These are phyloP conservation scores for Baorangia bicolor DNA, from an alignment of 768 basidiomycete species.

Conservation along the genomic window DNA sequence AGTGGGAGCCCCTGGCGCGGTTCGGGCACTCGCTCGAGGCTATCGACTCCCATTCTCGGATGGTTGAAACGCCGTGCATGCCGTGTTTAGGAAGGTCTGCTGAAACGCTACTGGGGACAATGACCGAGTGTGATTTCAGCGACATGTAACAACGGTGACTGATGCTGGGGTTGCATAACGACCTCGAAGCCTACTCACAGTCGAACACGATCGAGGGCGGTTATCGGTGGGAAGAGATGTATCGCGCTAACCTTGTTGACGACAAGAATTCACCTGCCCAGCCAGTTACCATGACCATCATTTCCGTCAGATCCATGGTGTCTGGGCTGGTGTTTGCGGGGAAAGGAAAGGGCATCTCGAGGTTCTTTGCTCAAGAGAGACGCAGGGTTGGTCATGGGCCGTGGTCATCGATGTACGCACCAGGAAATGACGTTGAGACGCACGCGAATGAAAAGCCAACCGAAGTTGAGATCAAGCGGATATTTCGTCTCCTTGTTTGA, in stretches of 20 bases:
- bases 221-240: slow-evolving; percentile 8
- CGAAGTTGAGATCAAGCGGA: too few species aligned
- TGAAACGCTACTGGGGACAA: not conserved
- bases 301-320: slow-evolving; percentile 11
- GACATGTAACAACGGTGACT: slow-evolving; percentile 4
- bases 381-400: slow-evolving; percentile 12
- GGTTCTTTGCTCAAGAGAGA: not conserved
- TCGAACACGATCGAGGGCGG: slow-evolving; percentile 18
- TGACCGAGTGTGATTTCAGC: not conserved
- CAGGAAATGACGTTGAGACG: slow-evolving; percentile 1
- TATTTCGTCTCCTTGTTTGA: not conserved
- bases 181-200: slow-evolving; percentile 12
- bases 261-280: not conserved
- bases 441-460: not conserved
- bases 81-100: not conserved
- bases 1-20: too few species aligned
- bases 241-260: not conserved
- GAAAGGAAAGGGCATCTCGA: not conserved
- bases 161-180: slow-evolving; percentile 16
- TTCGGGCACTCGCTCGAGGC: not conserved
- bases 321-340: not conserved
- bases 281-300: slow-evolving; percentile 6
- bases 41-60: slow-evolving; percentile 5
- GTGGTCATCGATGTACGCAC: slow-evolving; percentile 3
- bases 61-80: slow-evolving; percentile 10